These are phyloP conservation scores for Sorghum bicolor DNA, from an alignment of 176 grass and related monocot genomes.

Conservation along the genomic window Sorghum_bicolor_NCBIv3 NC_012875.2:57913001-57913500, in stretches of 20 bases:
- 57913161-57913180: not conserved
- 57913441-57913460: constrained; percentile 66
- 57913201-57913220: not conserved
- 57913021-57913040: not conserved
- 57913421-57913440: constrained; percentile 67
- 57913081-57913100: not conserved
- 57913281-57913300: not conserved
- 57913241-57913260: not conserved
- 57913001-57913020: not conserved
- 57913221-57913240: not conserved
- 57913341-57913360: not conserved
- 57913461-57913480: constrained; percentile 68
- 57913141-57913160: too few relatives aligned
- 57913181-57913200: not conserved
- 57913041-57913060: not conserved
- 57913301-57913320: not conserved
- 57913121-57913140: not conserved
- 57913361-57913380: not conserved
- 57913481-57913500: constrained; percentile 62
- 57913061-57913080: not conserved
- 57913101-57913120: not conserved
- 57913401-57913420: constrained; percentile 72
- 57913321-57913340: too few relatives aligned
- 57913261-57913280: not conserved
- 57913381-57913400: constrained; percentile 59